phyloP scores from a whole-genome alignment of 148 eudicot species.

The Camellia granthamiana region DNA sequence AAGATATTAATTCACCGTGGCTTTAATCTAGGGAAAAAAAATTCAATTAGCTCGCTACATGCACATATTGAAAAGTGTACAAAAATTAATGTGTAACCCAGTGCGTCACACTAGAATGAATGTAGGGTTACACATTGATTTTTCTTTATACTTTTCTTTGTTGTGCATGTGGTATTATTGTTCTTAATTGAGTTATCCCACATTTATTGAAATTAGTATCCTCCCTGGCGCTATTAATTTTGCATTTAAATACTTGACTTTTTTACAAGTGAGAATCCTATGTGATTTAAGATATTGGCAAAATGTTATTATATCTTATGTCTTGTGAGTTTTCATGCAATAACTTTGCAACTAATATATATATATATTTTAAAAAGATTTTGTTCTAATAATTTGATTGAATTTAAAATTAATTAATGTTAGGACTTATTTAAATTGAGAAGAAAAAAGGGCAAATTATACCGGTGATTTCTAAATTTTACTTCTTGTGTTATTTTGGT shows the following conservation, averaged over 20 bases:
- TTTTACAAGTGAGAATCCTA: background rate
- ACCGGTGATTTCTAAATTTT: too few species aligned
- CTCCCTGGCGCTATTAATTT: background rate
- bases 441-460: too few species aligned
- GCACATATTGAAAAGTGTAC: background rate
- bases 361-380: too few species aligned
- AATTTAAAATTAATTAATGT: too few species aligned
- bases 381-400: too few species aligned
- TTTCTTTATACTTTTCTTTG: too few species aligned
- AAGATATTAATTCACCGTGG: background rate
- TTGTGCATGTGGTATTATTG: background rate
- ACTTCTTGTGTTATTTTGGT: too few species aligned
- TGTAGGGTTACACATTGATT: too few species aligned
- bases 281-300: background rate
- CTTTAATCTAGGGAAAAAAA: background rate
- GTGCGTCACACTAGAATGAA: too few species aligned
- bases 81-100: too few species aligned
- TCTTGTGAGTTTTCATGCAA: background rate
- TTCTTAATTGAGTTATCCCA: background rate
- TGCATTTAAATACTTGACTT: conserved; percentile 5
- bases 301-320: background rate
- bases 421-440: too few species aligned
- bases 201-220: background rate
- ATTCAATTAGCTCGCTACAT: background rate
- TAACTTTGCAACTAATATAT: too few species aligned